Percentiles rank a stretch among this genome's conserved stretches.
Evolutionary conservation across 495 filamentous ascomycete species (phyloP).

Genomic region (Penicillium coprophilum): DNA sequence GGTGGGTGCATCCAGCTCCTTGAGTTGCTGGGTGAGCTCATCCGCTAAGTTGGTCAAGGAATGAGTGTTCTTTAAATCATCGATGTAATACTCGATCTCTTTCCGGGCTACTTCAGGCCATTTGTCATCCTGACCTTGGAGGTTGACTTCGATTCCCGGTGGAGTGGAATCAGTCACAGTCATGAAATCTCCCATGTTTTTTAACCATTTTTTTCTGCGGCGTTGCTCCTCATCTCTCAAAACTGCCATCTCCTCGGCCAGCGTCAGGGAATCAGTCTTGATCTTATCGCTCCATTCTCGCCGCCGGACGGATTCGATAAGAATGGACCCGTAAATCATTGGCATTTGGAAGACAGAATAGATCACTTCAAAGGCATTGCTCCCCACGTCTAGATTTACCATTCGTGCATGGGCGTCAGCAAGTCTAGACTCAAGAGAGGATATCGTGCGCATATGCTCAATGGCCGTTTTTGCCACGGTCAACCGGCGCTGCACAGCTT

Average conservation of each 20-base stretch:
- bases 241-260: constrained; percentile 87
- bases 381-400: constrained; percentile 65
- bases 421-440: constrained; percentile 70
- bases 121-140: constrained; percentile 72
- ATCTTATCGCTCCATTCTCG: constrained; percentile 91
- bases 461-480: constrained; percentile 57
- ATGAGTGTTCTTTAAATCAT: constrained; percentile 46
- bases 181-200: constrained; percentile 63
- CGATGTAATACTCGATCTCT: constrained; percentile 56
- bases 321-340: constrained; percentile 80
- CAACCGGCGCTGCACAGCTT: constrained; percentile 64
- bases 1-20: constrained; percentile 64
- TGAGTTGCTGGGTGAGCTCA: constrained; percentile 67
- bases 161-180: constrained; percentile 63
- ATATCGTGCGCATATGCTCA: constrained; percentile 75
- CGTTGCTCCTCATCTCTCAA: constrained; percentile 90
- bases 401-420: constrained; percentile 68
- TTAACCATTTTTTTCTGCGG: constrained; percentile 86
- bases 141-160: constrained; percentile 78
- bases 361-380: constrained; percentile 73
- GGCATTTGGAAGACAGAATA: constrained; percentile 76
- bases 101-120: constrained; percentile 69
- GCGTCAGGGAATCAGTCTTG: constrained; percentile 72
- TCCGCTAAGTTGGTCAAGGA: constrained; percentile 42
- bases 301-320: constrained; percentile 80